phyloP scores from a whole-genome alignment of 106 monocot species.

The Platanthera zijinensis region DNA sequence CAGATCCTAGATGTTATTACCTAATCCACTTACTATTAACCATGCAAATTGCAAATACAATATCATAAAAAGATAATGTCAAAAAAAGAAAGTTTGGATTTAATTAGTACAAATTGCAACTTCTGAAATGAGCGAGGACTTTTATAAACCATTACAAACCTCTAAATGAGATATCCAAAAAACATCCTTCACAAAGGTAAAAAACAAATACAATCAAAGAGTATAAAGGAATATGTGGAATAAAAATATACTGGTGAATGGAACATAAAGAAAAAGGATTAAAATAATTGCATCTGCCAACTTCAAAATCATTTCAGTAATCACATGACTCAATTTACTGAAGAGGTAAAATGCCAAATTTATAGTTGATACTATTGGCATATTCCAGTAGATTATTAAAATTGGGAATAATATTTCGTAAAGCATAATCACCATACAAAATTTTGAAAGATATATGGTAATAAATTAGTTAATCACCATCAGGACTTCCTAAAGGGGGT shows the following conservation, averaged over 20 bases:
- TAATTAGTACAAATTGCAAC: background rate
- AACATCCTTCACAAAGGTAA: background rate
- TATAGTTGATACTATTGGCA: background rate
- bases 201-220: background rate
- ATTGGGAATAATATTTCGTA: background rate
- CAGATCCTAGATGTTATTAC: background rate
- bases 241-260: background rate
- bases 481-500: constrained; percentile 89
- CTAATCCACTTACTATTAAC: background rate
- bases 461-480: constrained; percentile 57
- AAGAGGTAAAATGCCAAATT: background rate
- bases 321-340: background rate
- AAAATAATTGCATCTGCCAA: background rate
- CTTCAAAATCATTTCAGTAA: background rate
- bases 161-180: constrained; percentile 2
- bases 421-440: background rate
- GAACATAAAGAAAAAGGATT: background rate
- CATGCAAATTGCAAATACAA: background rate
- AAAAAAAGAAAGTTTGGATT: background rate
- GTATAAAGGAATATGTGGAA: background rate
- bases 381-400: background rate
- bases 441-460: background rate
- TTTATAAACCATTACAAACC: background rate
- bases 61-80: background rate
- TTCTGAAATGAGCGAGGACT: background rate